A percentile compares a stretch with the other conserved stretches of the same genome.
These are phyloP conservation scores for Saturnispora saitoi DNA, from an alignment of 805 yeast genomes.

Conservation along the genomic window DNA sequence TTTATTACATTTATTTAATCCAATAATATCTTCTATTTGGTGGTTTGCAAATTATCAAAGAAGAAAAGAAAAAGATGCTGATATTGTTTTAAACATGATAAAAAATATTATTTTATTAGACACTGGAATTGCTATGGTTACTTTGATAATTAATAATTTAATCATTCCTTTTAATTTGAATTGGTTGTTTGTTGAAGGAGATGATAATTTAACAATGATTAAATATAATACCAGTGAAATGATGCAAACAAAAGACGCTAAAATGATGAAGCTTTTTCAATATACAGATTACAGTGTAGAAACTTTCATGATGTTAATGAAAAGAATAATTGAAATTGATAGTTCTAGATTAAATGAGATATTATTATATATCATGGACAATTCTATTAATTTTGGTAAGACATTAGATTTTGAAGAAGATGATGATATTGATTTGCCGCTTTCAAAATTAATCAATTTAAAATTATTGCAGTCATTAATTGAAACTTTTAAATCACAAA, in stretches of 20 bases:
- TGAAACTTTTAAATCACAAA: constrained; percentile 45
- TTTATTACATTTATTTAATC: constrained; percentile 25
- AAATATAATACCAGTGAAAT: constrained; percentile 15
- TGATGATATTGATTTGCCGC: constrained; percentile 40
- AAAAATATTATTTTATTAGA: constrained; percentile 25
- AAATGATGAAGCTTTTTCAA: constrained; percentile 28
- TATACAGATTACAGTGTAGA: constrained; percentile 34
- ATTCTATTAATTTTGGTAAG: constrained; percentile 43
- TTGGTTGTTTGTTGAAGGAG: constrained; percentile 38
- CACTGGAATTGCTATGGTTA: constrained; percentile 9
- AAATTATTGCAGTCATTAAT: constrained; percentile 57
- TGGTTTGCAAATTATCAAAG: constrained; percentile 34
- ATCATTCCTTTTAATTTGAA: constrained; percentile 23
- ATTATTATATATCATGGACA: constrained; percentile 44
- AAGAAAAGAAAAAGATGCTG: constrained; percentile 25
- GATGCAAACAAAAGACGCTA: background rate
- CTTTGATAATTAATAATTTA: constrained; percentile 14
- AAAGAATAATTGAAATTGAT: constrained; percentile 37
- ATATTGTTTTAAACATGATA: constrained; percentile 31
- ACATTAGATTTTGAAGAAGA: constrained; percentile 23
- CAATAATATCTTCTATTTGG: constrained; percentile 33
- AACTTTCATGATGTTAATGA: constrained; percentile 23
- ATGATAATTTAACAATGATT: constrained; percentile 27
- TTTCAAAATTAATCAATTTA: constrained; percentile 47
- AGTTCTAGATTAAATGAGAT: constrained; percentile 36